These are phyloP conservation scores for Trypanosoma platydactyli DNA, from an alignment of 208 protist species.

Conservation along the genomic window DNA sequence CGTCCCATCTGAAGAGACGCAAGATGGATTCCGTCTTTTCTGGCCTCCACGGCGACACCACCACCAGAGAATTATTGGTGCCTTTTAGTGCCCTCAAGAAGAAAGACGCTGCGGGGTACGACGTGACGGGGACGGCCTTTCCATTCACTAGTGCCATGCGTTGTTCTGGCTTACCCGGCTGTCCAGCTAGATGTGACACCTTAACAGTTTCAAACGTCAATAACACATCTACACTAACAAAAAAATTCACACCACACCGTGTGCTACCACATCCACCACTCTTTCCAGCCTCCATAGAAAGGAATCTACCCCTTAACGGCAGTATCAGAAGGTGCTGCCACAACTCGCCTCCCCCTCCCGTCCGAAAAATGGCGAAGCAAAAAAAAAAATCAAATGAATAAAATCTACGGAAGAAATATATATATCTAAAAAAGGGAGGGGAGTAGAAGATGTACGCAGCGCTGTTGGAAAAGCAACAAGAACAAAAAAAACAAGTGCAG, in stretches of 20 bases:
- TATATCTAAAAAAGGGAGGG: not conserved
- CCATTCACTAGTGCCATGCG: slow-evolving; percentile 26
- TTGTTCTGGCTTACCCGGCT: slow-evolving; percentile 47
- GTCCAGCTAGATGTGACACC: slow-evolving; percentile 11
- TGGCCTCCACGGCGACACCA: slow-evolving; percentile 51
- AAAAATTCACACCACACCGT: slow-evolving; percentile 70
- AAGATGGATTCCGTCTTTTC: slow-evolving; percentile 40
- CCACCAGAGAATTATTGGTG: slow-evolving; percentile 48
- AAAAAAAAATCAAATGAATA: slow-evolving; percentile 18
- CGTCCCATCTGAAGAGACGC: slow-evolving; percentile 47
- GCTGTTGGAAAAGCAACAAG: not conserved
- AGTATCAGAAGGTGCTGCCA: not conserved
- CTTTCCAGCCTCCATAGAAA: not conserved
- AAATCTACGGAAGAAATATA: not conserved
- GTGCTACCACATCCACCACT: not conserved
- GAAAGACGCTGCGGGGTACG: slow-evolving; percentile 54
- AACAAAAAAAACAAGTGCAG: not conserved
- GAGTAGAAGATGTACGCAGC: not conserved
- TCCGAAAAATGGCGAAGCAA: not conserved
- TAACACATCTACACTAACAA: slow-evolving; percentile 60
- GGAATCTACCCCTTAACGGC: not conserved
- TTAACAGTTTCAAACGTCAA: slow-evolving; percentile 33
- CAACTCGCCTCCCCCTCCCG: not conserved
- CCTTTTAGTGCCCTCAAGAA: slow-evolving; percentile 68
- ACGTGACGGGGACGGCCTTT: slow-evolving; percentile 32